These are phyloP conservation scores for Ophiostoma montium DNA, from an alignment of 2,329 filamentous ascomycete species.

Conservation along the genomic window DNA sequence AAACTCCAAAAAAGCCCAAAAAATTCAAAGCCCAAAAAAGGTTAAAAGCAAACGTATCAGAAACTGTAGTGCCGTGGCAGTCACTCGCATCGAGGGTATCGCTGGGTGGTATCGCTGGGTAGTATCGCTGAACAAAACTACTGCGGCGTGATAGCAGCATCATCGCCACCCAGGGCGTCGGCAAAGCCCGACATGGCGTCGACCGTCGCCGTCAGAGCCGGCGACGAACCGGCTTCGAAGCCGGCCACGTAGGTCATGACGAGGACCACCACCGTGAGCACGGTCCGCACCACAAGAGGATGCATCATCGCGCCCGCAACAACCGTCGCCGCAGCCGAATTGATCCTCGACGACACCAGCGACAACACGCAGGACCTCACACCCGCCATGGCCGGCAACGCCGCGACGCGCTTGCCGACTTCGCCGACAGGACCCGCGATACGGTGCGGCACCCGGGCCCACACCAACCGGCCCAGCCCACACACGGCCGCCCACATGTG, in stretches of 20 bases:
- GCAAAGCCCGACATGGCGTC: not conserved
- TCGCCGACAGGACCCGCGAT: slow-evolving; percentile 9
- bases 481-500: slow-evolving; percentile 8
- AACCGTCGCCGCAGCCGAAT: slow-evolving; percentile 6
- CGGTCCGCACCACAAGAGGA: slow-evolving; percentile 10
- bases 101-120: too few relatives aligned
- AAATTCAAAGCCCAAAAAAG: too few relatives aligned
- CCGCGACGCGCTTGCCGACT: slow-evolving; percentile 1
- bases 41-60: too few relatives aligned
- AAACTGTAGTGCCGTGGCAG: too few relatives aligned
- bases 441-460: slow-evolving; percentile 10
- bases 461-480: not conserved
- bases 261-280: slow-evolving; percentile 7
- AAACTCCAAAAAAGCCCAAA: too few relatives aligned
- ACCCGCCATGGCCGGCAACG: slow-evolving; percentile 5
- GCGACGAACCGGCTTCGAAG: not conserved
- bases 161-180: slow-evolving; percentile 2
- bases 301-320: slow-evolving; percentile 5
- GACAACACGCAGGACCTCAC: slow-evolving; percentile 2
- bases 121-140: not conserved
- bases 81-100: too few relatives aligned
- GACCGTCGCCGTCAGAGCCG: slow-evolving; percentile 2
- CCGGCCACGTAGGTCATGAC: slow-evolving; percentile 6
- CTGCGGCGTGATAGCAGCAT: not conserved
- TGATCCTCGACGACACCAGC: not conserved